Base-by-base conservation (phyloP, 2,329 filamentous ascomycete genomes). In the Trichophyton equinum region DNA sequence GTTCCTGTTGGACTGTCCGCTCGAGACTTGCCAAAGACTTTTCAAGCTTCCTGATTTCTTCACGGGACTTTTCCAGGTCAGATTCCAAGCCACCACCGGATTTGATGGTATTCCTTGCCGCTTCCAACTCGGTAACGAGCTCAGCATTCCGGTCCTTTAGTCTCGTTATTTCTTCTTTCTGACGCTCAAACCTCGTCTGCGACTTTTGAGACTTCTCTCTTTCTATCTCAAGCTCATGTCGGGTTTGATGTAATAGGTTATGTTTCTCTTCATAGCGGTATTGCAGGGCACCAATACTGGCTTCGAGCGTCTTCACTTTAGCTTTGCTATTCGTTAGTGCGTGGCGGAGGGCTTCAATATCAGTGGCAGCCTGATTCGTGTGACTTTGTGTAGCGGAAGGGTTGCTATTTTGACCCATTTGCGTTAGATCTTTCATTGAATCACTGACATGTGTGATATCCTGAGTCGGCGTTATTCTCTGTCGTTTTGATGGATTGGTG, bases 221-320 rank as follows among this genome's bases (percentile, higher is more conserved):
- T n/a, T 74, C 62, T 6, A 62, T 53, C 58, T 75, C 72, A 3
- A 72, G 72, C 57, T 76, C 72, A 56, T 68, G 68, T 22, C 74
- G 71, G 15, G 71, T 65, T 58, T 69, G 69, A 64, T 75, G 73
- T 13, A 75, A 62, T 53, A 76, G 70, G 7, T 67, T 70, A 18
- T 68, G 71, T 61, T 71, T 71, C 57, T 64, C 73, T 67, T 79
- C 77, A 62, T 77, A 78, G 58, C 76, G 75, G 67, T 75, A 73
- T 64, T 78, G 76, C 8, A 78, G 65, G 6, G 62, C 57, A 18
- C 68, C 67, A 57, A 77, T 67, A 4, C 66, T 67, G 49, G 68
- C 66, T 56, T 75, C 70, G 53, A 70, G 69, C 58, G 73, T 70
- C 36, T 67, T 65, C 9, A 72, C 64, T 47, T 71, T 70, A 55